These are phyloP conservation scores for Myxozyma geophila DNA, from an alignment of 805 yeast species.

Conservation along the genomic window DNA sequence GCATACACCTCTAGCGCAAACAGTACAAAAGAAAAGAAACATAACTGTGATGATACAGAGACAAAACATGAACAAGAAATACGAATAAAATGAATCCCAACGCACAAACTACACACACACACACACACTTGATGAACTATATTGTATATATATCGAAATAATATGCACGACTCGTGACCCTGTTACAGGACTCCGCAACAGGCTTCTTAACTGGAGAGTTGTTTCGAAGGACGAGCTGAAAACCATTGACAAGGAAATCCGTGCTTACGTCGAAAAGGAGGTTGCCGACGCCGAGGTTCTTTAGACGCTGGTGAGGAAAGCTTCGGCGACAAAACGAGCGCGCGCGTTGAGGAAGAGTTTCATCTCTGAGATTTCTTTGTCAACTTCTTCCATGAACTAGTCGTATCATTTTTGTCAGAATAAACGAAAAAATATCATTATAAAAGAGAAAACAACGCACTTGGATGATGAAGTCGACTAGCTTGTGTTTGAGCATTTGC, in stretches of 20 bases:
- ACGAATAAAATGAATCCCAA: neutral
- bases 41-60: neutral
- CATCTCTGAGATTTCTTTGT: constrained; percentile 98
- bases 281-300: constrained; percentile 84
- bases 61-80: neutral
- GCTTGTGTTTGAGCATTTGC: constrained; percentile 90
- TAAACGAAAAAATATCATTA: neutral
- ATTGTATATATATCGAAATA: too few relatives aligned
- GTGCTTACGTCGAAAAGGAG: constrained; percentile 94
- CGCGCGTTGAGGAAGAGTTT: constrained; percentile 94
- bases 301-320: constrained; percentile 63
- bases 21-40: neutral
- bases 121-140: neutral
- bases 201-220: constrained; percentile 76
- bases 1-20: neutral
- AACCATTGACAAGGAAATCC: constrained; percentile 92
- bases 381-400: constrained; percentile 95
- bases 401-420: neutral
- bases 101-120: too few relatives aligned
- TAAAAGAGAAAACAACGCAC: constrained; percentile 14
- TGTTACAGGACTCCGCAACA: constrained; percentile 91
- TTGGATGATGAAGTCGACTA: constrained; percentile 94
- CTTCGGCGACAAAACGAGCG: constrained; percentile 97
- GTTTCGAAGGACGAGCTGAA: constrained; percentile 95
- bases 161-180: constrained; percentile 81